Base-by-base conservation (phyloP, 495 filamentous ascomycete genomes). In the Chaetomium fimeti region DNA sequence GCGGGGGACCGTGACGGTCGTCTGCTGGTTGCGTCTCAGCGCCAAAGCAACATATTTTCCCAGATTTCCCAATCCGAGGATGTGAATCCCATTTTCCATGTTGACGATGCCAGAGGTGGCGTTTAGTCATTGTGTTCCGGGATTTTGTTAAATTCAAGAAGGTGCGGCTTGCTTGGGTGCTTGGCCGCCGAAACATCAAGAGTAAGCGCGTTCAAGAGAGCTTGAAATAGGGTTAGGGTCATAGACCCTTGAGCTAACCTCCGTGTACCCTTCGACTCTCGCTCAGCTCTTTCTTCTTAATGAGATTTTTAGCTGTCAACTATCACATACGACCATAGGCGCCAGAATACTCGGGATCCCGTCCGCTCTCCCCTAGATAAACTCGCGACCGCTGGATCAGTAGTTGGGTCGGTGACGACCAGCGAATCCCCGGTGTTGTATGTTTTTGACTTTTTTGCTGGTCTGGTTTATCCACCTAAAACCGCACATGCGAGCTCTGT, bases 31-130 rank as follows among this genome's bases (percentile, higher is more conserved):
- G 42, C 7, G 36, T 25, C 22, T 40, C 2, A 81, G 65, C 57
- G 68, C 61, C 54, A 69, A 65, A 47, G 80, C 69, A 74, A 77
- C 67, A 15, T 86, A 69, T 24, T 77, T 74, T 0, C 85, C 85
- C 20, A 87, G 66, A 60, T 83, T 87, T 6, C 85, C 85, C 38
- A 82, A 57, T 2, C 85, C 85, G 24, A 87, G 72, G 56, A 88
- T 71, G 63, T 73, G 72, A 16, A 79, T 73, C 11, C 47, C 12
- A 0, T 25, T 27, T 2, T 61, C 48, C 60, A 61, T 61, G 3
- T 12, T 42, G 27, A 27, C 2, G 9, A 38, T 7, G 20, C n/a
- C 3, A n/a, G 11, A 18, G 3, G 13, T 47, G 43, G n/a, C 43
- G 59, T 18, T 64, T 1, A 18, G 16, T 24, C 28, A 32, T 18